A percentile compares a stretch with the other conserved stretches of the same genome.
These are phyloP conservation scores for Geotrichum reessii DNA, from an alignment of 1,139 yeast species.

Conservation along the genomic window DNA sequence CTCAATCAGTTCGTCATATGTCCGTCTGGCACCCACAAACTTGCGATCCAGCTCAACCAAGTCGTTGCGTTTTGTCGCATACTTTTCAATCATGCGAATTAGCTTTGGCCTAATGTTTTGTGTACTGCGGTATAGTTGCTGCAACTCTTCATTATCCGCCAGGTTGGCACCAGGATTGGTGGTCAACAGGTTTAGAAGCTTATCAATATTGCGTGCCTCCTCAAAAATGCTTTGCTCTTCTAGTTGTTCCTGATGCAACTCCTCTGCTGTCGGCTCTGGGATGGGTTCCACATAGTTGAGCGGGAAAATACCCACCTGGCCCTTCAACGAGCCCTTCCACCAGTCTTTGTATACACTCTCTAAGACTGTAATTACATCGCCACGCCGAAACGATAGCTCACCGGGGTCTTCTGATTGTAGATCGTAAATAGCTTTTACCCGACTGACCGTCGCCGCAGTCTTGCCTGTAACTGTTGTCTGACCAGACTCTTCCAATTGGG, in stretches of 20 bases:
- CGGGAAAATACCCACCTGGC: slow-evolving; percentile 84
- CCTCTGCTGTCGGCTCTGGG: slow-evolving; percentile 57
- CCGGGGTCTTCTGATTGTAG: slow-evolving; percentile 53
- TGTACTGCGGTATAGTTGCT: slow-evolving; percentile 58
- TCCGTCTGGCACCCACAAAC: slow-evolving; percentile 57
- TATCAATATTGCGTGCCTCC: slow-evolving; percentile 56
- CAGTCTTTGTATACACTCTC: slow-evolving; percentile 90
- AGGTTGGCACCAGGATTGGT: slow-evolving; percentile 34
- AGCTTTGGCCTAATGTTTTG: slow-evolving; percentile 69
- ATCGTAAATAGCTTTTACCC: slow-evolving; percentile 83
- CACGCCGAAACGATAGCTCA: slow-evolving; percentile 39
- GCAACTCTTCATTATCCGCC: slow-evolving; percentile 45
- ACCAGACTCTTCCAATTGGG: not conserved
- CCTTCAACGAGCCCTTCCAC: slow-evolving; percentile 88
- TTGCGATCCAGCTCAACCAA: slow-evolving; percentile 63
- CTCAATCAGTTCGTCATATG: slow-evolving; percentile 68
- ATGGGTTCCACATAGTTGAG: slow-evolving; percentile 83
- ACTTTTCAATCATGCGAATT: slow-evolving; percentile 68
- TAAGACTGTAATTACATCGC: slow-evolving; percentile 61
- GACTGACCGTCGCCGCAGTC: slow-evolving; percentile 45
- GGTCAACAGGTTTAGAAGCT: slow-evolving; percentile 54
- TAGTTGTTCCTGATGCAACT: slow-evolving; percentile 41
- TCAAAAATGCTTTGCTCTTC: slow-evolving; percentile 44
- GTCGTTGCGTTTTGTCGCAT: slow-evolving; percentile 69
- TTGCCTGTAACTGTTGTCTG: slow-evolving; percentile 20